Conservation (phyloP, 345 rosid genomes). For the Eucalyptus curtisii region DNA sequence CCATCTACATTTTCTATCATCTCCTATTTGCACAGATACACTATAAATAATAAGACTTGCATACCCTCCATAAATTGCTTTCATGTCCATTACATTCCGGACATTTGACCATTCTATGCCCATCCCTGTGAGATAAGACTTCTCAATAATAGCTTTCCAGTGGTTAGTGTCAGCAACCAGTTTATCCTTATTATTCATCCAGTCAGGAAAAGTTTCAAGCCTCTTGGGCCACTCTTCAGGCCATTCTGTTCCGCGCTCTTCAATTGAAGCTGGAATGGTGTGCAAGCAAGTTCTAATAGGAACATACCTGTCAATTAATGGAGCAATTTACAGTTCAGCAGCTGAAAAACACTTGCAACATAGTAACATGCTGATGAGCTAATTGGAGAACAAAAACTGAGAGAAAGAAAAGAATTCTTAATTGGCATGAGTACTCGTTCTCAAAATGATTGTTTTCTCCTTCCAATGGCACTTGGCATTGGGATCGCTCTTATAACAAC, state of each 20-base stretch:
- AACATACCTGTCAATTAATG: conserved; percentile 50
- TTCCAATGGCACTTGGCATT: background rate
- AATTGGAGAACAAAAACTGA: background rate
- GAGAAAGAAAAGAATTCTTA: background rate
- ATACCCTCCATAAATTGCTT: conserved; percentile 91
- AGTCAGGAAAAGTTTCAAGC: conserved; percentile 89
- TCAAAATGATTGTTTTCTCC: background rate
- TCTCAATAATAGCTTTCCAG: conserved; percentile 72
- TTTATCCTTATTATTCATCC: conserved; percentile 67
- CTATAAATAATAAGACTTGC: background rate
- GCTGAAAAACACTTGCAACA: background rate
- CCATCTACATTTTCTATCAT: background rate
- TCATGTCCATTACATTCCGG: conserved; percentile 93
- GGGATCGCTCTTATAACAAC: background rate
- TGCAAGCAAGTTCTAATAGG: conserved; percentile 71
- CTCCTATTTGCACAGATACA: background rate
- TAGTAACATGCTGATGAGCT: background rate
- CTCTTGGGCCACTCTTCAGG: conserved; percentile 98
- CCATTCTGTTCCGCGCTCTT: conserved; percentile 92
- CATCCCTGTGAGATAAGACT: conserved; percentile 75
- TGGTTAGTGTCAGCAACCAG: conserved; percentile 42
- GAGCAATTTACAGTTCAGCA: background rate
- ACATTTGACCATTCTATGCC: conserved; percentile 84
- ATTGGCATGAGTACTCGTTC: background rate
- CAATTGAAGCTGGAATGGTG: conserved; percentile 67